These are phyloP conservation scores for Podosphaera xanthii DNA, from an alignment of 2,329 filamentous ascomycete genomes.

Conservation along the genomic window DNA sequence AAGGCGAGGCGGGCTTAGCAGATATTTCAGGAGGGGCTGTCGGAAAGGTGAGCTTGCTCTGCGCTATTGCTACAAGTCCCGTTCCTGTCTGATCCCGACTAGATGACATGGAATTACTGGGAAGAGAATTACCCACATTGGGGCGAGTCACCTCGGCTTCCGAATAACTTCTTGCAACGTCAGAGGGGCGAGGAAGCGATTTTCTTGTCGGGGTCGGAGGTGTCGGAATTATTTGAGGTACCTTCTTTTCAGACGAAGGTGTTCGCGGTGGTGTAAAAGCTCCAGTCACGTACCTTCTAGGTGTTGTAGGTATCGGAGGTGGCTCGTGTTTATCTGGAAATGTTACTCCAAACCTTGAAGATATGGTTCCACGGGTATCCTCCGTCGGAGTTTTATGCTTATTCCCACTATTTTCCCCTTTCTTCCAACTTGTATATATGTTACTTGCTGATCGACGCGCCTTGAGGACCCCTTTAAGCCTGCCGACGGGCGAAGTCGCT, in stretches of 20 bases:
- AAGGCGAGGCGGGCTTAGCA: constrained; percentile 25
- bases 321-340: constrained; percentile 12
- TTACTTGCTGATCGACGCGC: constrained; percentile 20
- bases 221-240: constrained; percentile 38
- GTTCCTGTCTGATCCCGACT: constrained; percentile 38
- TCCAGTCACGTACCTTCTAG: constrained; percentile 12
- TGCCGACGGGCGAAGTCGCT: constrained; percentile 45
- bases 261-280: constrained; percentile 12
- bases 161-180: constrained; percentile 8
- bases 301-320: constrained; percentile 7
- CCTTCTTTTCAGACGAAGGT: constrained; percentile 13
- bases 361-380: constrained; percentile 12
- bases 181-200: constrained; percentile 11
- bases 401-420: constrained; percentile 5
- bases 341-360: constrained; percentile 12
- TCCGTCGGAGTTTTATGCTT: constrained; percentile 8
- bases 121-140: constrained; percentile 36
- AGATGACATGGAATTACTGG: constrained; percentile 54
- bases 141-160: constrained; percentile 15
- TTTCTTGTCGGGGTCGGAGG: constrained; percentile 39
- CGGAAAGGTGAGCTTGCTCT: constrained; percentile 71
- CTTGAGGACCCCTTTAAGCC: constrained; percentile 48
- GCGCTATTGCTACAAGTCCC: constrained; percentile 25
- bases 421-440: constrained; percentile 22
- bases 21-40: constrained; percentile 44